Base-by-base conservation (phyloP, 371 early-diverging fungal genomes). In the Chytridium lagenaria region DNA sequence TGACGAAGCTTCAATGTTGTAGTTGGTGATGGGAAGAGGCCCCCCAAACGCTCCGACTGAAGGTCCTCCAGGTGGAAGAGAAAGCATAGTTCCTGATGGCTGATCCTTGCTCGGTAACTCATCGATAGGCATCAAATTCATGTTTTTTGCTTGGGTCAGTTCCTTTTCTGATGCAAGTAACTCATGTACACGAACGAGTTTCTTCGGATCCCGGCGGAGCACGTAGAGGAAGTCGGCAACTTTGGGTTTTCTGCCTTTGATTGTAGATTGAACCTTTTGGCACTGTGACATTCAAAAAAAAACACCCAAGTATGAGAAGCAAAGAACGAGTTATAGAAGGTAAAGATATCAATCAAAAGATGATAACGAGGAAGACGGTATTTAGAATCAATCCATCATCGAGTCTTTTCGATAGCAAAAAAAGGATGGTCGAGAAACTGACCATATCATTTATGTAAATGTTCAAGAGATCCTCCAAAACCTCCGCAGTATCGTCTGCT, bases 131-230 rank as follows among this genome's bases (percentile, higher is more conserved):
- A 66, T 66, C n/a, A n/a, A n/a, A n/a, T n/a, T n/a, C 22, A 44
- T 37, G 12, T 2, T 16, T 26, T 95, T 90, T 2, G 98, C 98
- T 64, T 88, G 85, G 77, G 92, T 91, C 69, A 99, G 91, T 74
- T 98, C 98, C 85, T 98, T 95, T 78, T 93, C 94, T 89, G 95
- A 92, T 64, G 93, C 90, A 33, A 99, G 79, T 34, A 99, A 85
- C 76, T 99, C 97, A 70, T 98, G 96, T 1, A 96, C 95, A 76
- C 99, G 90, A 0, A 94, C 95, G 38, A 97, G 90, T 80, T 98
- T 99, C 85, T 95, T 98, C 38, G 93, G 89, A 76, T 99, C 99
- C 69, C 94, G 92, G 64, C 96, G 91, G 33, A 99, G 79, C 10
- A 92, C 91, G 77, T 93, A 94, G 70, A 98, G 91, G 71, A 98